Percentiles rank a stretch among this genome's conserved stretches.
These are phyloP conservation scores for Yamadazyma sp. DNA, from an alignment of 1,139 yeast species.

Conservation along the genomic window DNA sequence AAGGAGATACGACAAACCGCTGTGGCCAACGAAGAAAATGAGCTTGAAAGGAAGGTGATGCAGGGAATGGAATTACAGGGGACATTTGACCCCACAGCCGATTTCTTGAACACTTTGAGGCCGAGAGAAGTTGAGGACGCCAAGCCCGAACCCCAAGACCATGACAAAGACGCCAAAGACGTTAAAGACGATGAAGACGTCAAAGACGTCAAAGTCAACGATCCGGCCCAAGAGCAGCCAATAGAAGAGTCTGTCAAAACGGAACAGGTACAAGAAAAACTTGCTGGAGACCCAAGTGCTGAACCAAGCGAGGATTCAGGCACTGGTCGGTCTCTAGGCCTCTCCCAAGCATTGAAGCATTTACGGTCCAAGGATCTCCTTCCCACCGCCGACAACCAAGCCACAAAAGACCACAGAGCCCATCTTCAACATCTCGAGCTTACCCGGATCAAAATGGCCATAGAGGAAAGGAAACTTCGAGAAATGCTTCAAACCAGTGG, in stretches of 20 bases:
- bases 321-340: too few relatives aligned
- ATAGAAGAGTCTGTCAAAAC: too few relatives aligned
- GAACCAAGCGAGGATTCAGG: too few relatives aligned
- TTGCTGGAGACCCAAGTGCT: too few relatives aligned
- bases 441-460: constrained; percentile 30
- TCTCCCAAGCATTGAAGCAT: constrained; percentile 24
- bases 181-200: constrained; percentile 6
- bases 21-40: constrained; percentile 30
- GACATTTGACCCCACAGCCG: constrained; percentile 58
- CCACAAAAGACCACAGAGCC: constrained; percentile 25
- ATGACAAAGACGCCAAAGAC: background rate
- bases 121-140: background rate
- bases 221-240: too few relatives aligned
- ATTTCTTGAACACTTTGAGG: constrained; percentile 49
- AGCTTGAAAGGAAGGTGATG: constrained; percentile 19
- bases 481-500: constrained; percentile 40
- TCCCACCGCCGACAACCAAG: constrained; percentile 19
- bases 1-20: constrained; percentile 38
- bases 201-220: too few relatives aligned
- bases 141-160: background rate
- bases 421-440: constrained; percentile 34
- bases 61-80: constrained; percentile 21
- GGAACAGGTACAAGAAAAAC: too few relatives aligned
- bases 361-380: constrained; percentile 41
- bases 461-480: constrained; percentile 40